Evolutionary conservation across 345 rosid genomes (phyloP), one percentile per base, ranked within the genome.

Genomic region (Chamaenerion angustifolium): DNA sequence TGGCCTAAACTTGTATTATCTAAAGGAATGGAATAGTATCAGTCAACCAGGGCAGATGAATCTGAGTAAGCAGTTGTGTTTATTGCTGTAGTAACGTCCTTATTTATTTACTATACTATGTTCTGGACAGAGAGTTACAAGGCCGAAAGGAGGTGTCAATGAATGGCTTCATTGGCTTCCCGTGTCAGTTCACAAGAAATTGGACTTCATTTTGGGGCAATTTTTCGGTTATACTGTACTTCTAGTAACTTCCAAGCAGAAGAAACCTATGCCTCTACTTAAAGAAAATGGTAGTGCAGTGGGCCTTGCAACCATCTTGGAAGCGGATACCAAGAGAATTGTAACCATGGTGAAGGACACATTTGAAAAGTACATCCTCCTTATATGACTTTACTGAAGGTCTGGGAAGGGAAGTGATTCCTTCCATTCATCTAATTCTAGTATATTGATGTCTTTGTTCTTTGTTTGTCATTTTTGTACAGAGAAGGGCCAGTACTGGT

Each of bases 141-240:
- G 98, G 62, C 98, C 98, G 4, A 87, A 81, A 70, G 98, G 95
- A 54, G 95, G 98, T 45, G 43, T 88, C 10, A 74, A 92, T 56
- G 96, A 87, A 56, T 87, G 95, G 95, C 68, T 87, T 3, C 96
- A 80, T 55, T 92, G 94, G 88, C 84, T 92, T 6, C 98, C 98
- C 4, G 81, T 92, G 59, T 73, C 76, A 58, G 62, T 88, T 55
- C 98, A 92, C 73, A 85, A 84, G 52, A 75, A 55, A 66, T 54
- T 92, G 57, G 64, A 77, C 51, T 76, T 68, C 49, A 52, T 88
- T 47, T 56, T 82, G 40, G 66, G 76, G 65, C 71, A 64, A 56
- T 41, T 92, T 21, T 81, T 54, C 55, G 60, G 69, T 55, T 84
- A 79, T 72, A 68, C 77, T 12, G 71, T 57, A 52, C 63, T 74